Base-by-base conservation (phyloP, 2,329 filamentous ascomycete species). In the Botrytis squamosa region DNA sequence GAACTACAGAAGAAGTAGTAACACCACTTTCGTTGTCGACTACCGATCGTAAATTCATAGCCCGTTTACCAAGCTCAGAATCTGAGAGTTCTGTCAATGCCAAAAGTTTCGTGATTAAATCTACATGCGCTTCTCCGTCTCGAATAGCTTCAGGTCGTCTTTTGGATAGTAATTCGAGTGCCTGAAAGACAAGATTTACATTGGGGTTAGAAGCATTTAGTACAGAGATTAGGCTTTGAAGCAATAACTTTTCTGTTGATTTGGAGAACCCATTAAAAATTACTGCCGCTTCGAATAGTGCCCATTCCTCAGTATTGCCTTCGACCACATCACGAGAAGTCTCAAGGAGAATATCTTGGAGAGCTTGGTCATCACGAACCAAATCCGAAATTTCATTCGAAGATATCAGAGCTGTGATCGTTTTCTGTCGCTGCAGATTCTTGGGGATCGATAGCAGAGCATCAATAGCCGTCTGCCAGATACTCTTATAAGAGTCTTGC, bases 81-180 rank as follows among this genome's bases (percentile, higher is more conserved):
- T 86, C 83, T 4, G 83, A 80, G 1, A 86, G 81, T 76, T 91
- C 89, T 5, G 85, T 87, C 10, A 90, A 78, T 22, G 85, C 83
- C 0, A 91, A 80, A 0, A 91, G 80, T 29, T 85, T 85, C 0
- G 86, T 84, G 46, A 90, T 85, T 0, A 91, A 79, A 4, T 82
- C 81, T 36, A 88, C 84, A 60, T 88, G 85, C 4, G 84, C 78
- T 12, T 86, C 83, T 10, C 86, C 84, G 33, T 86, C 83, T 49
- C 84, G 78, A 20, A 90, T 80, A 1, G 88, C 75, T 8, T 83
- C 79, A 0, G 86, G 85, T 33, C 81, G 82, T 69, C 84, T 83
- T 42, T 83, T 84, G 0, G 85, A 83, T 10, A 89, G 81, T 2
- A 86, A 80, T 68, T 88, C 85, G 12, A 90, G 78, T 1, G 85